Evolutionary conservation across 2,329 filamentous ascomycete species (phyloP).

Genomic region (Coniochaeta ligniaria): DNA sequence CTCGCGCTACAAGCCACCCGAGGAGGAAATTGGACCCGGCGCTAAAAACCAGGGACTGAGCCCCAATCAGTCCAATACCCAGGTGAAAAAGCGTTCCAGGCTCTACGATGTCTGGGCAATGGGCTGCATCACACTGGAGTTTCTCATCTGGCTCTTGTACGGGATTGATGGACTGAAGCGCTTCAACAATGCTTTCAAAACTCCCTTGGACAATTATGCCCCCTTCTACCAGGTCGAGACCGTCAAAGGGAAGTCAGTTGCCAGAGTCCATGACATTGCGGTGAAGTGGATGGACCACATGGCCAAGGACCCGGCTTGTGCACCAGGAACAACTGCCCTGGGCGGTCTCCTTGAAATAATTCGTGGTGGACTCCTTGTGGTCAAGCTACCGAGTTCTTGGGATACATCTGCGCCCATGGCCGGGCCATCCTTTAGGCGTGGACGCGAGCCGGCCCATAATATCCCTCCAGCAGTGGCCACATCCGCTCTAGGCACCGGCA

Average conservation of each 20-base stretch:
- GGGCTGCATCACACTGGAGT: constrained; percentile 19
- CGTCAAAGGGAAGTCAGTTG: neutral
- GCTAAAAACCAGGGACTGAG: neutral
- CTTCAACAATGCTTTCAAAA: neutral
- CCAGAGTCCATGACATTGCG: neutral
- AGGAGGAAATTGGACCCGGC: neutral
- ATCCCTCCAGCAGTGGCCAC: neutral
- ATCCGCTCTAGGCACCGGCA: neutral
- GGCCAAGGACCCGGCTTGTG: constrained; percentile 1
- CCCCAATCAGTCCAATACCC: constrained; percentile 7
- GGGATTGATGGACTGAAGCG: constrained; percentile 4
- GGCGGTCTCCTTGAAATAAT: constrained; percentile 1
- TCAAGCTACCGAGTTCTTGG: neutral
- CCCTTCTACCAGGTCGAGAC: constrained; percentile 5
- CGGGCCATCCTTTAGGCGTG: neutral
- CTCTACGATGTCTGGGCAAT: constrained; percentile 20
- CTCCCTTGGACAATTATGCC: neutral
- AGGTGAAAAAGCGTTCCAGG: no score
- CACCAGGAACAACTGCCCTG: neutral
- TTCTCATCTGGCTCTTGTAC: constrained; percentile 13
- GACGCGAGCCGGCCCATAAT: neutral
- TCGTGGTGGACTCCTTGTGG: constrained; percentile 1
- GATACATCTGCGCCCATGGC: neutral
- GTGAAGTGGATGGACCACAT: neutral
- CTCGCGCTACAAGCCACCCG: neutral